Conservation (phyloP, 331 rosid genomes). For the Malus hybrid region DNA sequence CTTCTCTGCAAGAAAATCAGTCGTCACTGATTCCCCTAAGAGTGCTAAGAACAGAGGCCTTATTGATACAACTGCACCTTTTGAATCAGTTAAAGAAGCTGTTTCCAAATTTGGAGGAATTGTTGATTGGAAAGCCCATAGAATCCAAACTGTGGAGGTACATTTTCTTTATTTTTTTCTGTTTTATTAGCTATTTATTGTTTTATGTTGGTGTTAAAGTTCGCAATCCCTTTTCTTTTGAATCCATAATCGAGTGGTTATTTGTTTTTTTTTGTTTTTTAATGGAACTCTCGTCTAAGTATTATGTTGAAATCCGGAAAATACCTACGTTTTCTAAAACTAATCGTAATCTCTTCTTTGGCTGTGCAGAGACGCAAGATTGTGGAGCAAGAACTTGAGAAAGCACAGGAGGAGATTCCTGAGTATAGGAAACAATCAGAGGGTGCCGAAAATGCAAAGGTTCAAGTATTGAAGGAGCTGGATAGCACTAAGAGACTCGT, state of each 20-base stretch:
- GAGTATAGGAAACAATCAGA: constrained; percentile 51
- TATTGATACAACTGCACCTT: constrained; percentile 83
- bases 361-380: constrained; percentile 58
- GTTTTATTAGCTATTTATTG: neutral
- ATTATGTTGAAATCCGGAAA: neutral
- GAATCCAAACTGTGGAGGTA: constrained; percentile 88
- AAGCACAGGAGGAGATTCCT: constrained; percentile 65
- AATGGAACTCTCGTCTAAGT: neutral
- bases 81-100: constrained; percentile 96
- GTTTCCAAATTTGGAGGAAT: constrained; percentile 97
- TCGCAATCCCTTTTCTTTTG: neutral
- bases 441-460: constrained; percentile 45
- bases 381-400: constrained; percentile 73
- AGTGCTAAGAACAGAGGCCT: constrained; percentile 45
- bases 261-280: neutral
- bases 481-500: constrained; percentile 76
- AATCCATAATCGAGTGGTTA: neutral
- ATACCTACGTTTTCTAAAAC: neutral
- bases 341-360: constrained; percentile 15
- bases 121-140: constrained; percentile 99
- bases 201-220: neutral
- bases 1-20: constrained; percentile 13
- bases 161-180: neutral
- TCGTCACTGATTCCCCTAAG: constrained; percentile 29
- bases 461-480: constrained; percentile 55